These are phyloP conservation scores for Globisporangium spiculum DNA, from an alignment of 352 stramenopile genomes.

Conservation along the genomic window DNA sequence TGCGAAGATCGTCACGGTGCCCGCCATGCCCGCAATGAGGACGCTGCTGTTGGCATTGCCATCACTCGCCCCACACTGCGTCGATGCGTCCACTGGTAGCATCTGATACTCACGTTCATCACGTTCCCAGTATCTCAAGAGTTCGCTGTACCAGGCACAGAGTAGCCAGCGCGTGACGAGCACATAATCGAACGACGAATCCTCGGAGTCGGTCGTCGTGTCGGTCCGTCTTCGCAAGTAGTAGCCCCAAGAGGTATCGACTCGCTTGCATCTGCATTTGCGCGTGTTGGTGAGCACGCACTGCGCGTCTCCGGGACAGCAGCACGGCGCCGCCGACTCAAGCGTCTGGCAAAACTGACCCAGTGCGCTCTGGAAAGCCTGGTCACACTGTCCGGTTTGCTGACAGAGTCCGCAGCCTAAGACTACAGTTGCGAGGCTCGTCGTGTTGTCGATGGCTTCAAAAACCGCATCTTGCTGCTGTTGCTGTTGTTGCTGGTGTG, in stretches of 20 bases:
- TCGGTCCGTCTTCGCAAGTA: too few relatives aligned
- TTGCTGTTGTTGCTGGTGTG: not conserved
- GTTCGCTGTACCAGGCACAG: too few relatives aligned
- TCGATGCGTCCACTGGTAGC: not conserved
- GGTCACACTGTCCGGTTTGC: conserved; percentile 55
- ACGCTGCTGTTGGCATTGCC: not conserved
- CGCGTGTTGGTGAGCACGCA: conserved; percentile 50
- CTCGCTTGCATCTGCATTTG: conserved; percentile 51
- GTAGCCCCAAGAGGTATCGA: too few relatives aligned
- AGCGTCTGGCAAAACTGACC: conserved; percentile 68
- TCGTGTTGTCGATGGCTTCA: conserved; percentile 20
- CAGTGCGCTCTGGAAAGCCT: conserved; percentile 48
- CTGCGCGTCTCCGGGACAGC: conserved; percentile 57
- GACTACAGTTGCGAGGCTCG: conserved; percentile 38
- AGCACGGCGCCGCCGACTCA: conserved; percentile 50
- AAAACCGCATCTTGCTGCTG: conserved; percentile 1
- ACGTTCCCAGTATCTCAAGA: too few relatives aligned
- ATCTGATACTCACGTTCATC: too few relatives aligned
- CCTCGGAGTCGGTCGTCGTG: too few relatives aligned
- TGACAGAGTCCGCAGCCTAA: conserved; percentile 64
- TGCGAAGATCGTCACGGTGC: not conserved
- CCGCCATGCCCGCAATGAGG: too few relatives aligned
- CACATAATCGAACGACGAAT: too few relatives aligned
- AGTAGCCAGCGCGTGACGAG: too few relatives aligned
- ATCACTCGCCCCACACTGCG: not conserved